Percentiles rank a stretch among this genome's conserved stretches.
These are phyloP conservation scores for Schizothecium vesticola DNA, from an alignment of 495 filamentous ascomycete species.

Conservation along the genomic window DNA sequence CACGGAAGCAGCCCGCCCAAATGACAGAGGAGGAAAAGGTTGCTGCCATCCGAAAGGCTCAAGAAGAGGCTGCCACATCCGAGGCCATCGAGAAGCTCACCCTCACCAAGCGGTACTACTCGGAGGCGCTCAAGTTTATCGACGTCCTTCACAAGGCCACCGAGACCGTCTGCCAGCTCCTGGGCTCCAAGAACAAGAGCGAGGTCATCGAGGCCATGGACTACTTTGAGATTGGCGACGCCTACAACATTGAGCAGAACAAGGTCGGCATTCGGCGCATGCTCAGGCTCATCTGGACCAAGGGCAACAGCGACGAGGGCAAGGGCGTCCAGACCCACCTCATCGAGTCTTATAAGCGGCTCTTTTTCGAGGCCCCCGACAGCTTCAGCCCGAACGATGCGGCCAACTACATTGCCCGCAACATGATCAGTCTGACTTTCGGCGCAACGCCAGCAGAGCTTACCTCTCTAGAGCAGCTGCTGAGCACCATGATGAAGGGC, in stretches of 20 bases:
- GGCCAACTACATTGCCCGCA: constrained; percentile 91
- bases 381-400: constrained; percentile 82
- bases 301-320: constrained; percentile 97
- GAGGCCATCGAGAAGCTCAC: constrained; percentile 81
- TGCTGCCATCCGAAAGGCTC: constrained; percentile 59
- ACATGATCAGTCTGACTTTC: constrained; percentile 98
- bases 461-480: constrained; percentile 88
- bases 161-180: constrained; percentile 69
- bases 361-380: constrained; percentile 93
- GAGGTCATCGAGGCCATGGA: constrained; percentile 99
- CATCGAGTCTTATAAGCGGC: constrained; percentile 91
- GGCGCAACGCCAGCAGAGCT: constrained; percentile 90
- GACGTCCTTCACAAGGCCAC: constrained; percentile 85
- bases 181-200: constrained; percentile 91
- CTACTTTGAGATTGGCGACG: constrained; percentile 89
- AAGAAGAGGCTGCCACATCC: constrained; percentile 61
- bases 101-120: constrained; percentile 82
- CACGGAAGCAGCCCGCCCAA: constrained; percentile 48
- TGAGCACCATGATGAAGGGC: constrained; percentile 96
- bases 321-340: constrained; percentile 96
- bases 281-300: constrained; percentile 97
- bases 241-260: constrained; percentile 90
- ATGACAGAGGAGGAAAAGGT: constrained; percentile 54
- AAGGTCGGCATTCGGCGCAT: constrained; percentile 87
- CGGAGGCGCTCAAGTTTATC: constrained; percentile 88